A percentile compares a stretch with the other conserved stretches of the same genome.
phyloP scores from a whole-genome alignment of 164 flowering plant genomes.

The Umbilicus rupestris region DNA sequence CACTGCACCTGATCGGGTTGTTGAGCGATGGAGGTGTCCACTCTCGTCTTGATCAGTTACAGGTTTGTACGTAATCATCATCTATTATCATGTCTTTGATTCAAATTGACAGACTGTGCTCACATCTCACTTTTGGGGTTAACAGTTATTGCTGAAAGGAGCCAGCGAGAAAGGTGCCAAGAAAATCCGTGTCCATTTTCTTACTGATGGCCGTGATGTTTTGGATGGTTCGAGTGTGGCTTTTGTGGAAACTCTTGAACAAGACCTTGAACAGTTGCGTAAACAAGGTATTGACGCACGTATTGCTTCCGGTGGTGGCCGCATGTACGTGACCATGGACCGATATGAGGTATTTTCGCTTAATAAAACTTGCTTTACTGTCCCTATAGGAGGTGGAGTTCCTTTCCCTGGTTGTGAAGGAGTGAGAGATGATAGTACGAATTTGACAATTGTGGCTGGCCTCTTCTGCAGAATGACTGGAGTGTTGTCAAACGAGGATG shows the following conservation, averaged over 20 bases:
- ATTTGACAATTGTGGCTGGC: neutral
- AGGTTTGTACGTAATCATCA: slow-evolving; percentile 25
- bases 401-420: too few relatives aligned
- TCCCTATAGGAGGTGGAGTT: too few relatives aligned
- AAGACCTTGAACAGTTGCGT: slow-evolving; percentile 63
- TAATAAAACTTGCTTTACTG: neutral
- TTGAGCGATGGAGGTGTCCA: slow-evolving; percentile 98
- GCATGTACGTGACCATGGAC: slow-evolving; percentile 98
- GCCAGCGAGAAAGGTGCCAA: slow-evolving; percentile 72
- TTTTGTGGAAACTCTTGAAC: slow-evolving; percentile 84
- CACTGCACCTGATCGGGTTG: slow-evolving; percentile 87
- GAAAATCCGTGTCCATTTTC: slow-evolving; percentile 81
- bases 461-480: slow-evolving; percentile 77
- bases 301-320: slow-evolving; percentile 97
- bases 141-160: slow-evolving; percentile 76
- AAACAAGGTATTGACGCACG: slow-evolving; percentile 82
- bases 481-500: slow-evolving; percentile 85
- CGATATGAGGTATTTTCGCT: slow-evolving; percentile 74
- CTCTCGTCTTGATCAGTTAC: slow-evolving; percentile 85
- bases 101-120: neutral
- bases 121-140: neutral
- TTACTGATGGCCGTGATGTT: slow-evolving; percentile 97
- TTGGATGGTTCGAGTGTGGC: slow-evolving; percentile 88
- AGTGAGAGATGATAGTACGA: neutral
- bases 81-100: neutral